Evolutionary conservation across 2,329 filamentous ascomycete genomes (phyloP).

Genomic region (Trematosphaeria pertusa): DNA sequence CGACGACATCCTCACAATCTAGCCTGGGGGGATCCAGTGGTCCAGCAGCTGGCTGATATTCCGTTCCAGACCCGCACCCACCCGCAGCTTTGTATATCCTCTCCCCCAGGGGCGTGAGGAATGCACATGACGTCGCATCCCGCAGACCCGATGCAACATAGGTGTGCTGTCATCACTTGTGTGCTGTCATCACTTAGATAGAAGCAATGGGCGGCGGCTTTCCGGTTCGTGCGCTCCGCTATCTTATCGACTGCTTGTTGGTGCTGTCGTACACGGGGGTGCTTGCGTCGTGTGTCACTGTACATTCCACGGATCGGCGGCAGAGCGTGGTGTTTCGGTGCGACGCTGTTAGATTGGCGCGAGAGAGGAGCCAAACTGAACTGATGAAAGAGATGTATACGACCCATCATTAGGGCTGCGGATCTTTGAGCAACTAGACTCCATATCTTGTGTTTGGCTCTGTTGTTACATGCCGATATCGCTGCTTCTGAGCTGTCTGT

Average conservation of each 20-base stretch:
- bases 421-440: no score
- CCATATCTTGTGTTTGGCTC: no score
- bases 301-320: conserved; percentile 5
- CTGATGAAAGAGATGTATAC: no score
- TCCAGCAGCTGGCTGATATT: no score
- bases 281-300: conserved; percentile 1
- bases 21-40: not conserved
- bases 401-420: no score
- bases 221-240: not conserved
- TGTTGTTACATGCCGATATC: no score
- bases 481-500: no score
- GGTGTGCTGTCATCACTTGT: not conserved
- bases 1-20: not conserved
- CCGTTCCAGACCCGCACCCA: no score
- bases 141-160: conserved; percentile 2
- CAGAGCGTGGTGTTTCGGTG: conserved; percentile 6
- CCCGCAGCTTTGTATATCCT: conserved; percentile 1
- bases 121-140: conserved; percentile 5
- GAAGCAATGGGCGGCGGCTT: not conserved
- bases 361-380: no score
- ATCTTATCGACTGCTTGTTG: not conserved
- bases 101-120: not conserved
- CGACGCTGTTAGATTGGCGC: no score
- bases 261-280: not conserved
- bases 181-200: not conserved